Percentiles rank a stretch among this genome's conserved stretches.
These are phyloP conservation scores for Nitzschia sp. DNA, from an alignment of 108 stramenopile genomes.

Conservation along the genomic window DNA sequence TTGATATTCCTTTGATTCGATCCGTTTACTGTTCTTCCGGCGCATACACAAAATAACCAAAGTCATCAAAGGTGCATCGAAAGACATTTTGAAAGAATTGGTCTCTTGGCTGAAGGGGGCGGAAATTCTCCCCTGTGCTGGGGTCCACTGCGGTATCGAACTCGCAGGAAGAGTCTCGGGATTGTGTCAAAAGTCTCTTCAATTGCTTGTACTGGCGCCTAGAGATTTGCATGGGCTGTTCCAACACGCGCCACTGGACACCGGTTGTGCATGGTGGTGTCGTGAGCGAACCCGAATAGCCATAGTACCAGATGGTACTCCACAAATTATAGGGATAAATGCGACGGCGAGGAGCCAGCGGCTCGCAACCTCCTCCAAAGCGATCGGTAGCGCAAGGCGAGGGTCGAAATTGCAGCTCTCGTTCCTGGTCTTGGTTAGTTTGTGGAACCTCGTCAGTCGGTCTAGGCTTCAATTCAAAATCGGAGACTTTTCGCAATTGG, in stretches of 20 bases:
- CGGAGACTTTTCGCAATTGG: background rate
- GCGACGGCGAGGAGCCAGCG: conserved; percentile 15
- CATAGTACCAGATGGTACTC: conserved; percentile 50
- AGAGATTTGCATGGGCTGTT: conserved; percentile 41
- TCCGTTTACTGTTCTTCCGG: conserved; percentile 24
- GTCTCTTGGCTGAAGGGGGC: conserved; percentile 14
- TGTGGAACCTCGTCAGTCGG: background rate
- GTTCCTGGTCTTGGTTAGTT: background rate
- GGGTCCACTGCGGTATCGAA: conserved; percentile 5
- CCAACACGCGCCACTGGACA: conserved; percentile 58
- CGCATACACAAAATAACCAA: conserved; percentile 19
- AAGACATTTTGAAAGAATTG: conserved; percentile 5
- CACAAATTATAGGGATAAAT: conserved; percentile 38
- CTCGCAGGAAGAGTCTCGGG: conserved; percentile 16
- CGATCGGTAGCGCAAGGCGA: conserved; percentile 8
- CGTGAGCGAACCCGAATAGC: conserved; percentile 52
- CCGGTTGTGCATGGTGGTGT: conserved; percentile 59
- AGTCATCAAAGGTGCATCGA: conserved; percentile 33
- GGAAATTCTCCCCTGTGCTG: conserved; percentile 30
- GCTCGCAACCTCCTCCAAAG: conserved; percentile 12
- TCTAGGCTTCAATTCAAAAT: background rate
- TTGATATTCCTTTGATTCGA: no score
- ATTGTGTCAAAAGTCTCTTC: conserved; percentile 16
- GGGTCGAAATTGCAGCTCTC: background rate
- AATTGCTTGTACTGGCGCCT: conserved; percentile 35